phyloP scores from a whole-genome alignment of 179 eudicot species.

The Silene noctiflora region DNA sequence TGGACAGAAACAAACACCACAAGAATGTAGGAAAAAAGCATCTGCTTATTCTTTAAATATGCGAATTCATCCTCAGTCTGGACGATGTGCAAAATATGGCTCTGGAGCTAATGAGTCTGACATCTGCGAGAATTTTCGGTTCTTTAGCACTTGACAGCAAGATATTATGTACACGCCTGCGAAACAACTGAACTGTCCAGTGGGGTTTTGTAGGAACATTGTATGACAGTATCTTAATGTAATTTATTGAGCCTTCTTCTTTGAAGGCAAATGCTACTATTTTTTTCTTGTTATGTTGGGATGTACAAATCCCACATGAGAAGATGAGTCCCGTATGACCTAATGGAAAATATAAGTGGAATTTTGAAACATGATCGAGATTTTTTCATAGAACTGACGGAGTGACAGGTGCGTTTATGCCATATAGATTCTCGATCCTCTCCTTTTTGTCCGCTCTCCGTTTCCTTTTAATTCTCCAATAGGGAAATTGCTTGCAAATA shows the following conservation, averaged over 20 bases:
- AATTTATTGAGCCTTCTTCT: not conserved
- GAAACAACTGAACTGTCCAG: not conserved
- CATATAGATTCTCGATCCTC: no score
- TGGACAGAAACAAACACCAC: not conserved
- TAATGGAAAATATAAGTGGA: no score
- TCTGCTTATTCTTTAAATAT: no score
- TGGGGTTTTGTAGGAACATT: not conserved
- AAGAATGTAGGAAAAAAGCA: not conserved
- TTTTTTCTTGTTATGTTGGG: no score
- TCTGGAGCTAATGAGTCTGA: not conserved
- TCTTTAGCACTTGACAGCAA: not conserved
- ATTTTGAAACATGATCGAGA: no score
- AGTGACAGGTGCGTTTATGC: no score
- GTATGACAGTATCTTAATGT: not conserved
- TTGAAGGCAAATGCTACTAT: not conserved
- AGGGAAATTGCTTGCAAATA: no score
- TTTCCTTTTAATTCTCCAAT: no score
- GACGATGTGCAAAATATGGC: not conserved
- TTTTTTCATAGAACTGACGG: no score
- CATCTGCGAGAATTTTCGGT: not conserved
- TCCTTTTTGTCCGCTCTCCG: no score
- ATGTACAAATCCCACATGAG: no score
- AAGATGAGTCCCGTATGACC: no score
- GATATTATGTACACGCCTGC: not conserved
- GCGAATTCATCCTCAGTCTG: not conserved